Evolutionary conservation across 495 filamentous ascomycete species (phyloP), one percentile per base, ranked within the genome.

Genomic region (Tuber magnatum): DNA sequence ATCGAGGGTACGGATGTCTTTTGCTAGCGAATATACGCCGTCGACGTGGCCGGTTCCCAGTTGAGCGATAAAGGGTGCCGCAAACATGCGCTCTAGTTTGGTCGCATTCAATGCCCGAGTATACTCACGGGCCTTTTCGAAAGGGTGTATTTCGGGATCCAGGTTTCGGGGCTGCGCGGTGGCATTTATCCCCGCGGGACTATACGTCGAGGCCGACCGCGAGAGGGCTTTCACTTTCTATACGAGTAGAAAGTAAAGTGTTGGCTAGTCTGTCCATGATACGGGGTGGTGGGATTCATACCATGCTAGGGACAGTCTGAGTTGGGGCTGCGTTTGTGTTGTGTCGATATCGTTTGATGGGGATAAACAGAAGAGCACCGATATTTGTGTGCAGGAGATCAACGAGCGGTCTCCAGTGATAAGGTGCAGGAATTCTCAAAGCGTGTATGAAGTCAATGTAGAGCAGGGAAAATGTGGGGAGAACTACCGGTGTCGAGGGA

Each of bases 21-120:
- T 92, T 22, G 90, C 87, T 82, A 93, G 86, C 14, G 87, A 86
- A 82, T 93, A 93, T 8, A 99, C 92, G 69, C 95, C 95, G 83
- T 99, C 95, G 22, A 98, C 92, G 85, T 99, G 95, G 42, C 95
- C 95, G 70, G 88, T 88, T 42, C 94, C 94, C 71, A 99, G 88
- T 80, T 97, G 92, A 0, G 86, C 91, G 65, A 99, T 84, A 83
- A 99, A 99, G 7, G 95, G 95, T 72, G 93, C 90, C 35, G 95
- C 94, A 82, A 98, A 97, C 89, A 99, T 94, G 77, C 95, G 91
- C 84, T 97, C 93, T 72, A 99, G 84, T 80, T 99, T 99, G 70
- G 92, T 92, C 12, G 94, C 94, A 89, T 94, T 97, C 80, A 94
- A 88, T 41, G 92, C 92, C 71, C 92, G 87, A 12, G 91, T 93